Conservation (phyloP, 345 rosid species). For the Populus alba region DNA sequence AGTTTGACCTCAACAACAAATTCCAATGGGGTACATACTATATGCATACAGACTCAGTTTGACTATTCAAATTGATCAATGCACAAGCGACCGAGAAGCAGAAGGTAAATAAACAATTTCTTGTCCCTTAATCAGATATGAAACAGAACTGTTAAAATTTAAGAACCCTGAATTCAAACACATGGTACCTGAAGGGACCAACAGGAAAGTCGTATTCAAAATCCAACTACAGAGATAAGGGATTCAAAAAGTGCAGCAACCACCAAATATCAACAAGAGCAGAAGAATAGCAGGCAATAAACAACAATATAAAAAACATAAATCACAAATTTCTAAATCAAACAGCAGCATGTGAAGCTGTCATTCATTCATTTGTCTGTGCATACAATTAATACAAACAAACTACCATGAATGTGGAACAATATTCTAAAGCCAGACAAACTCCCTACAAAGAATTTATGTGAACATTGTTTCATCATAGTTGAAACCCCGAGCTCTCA, state of each 20-base stretch:
- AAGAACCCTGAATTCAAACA: not conserved
- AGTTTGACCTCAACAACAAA: not conserved
- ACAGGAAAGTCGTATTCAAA: not conserved
- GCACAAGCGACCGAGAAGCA: not conserved
- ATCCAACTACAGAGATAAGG: not conserved
- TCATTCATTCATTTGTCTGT: not conserved
- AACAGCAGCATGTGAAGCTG: not conserved
- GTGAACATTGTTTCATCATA: not conserved
- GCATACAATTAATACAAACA: not conserved
- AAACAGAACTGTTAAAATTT: not conserved
- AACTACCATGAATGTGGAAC: not conserved
- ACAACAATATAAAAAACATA: not conserved
- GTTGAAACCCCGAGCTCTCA: not conserved
- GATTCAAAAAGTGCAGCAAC: not conserved
- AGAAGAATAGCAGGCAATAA: not conserved
- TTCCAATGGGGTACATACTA: not conserved
- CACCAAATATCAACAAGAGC: not conserved
- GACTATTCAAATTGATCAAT: not conserved
- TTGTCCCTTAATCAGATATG: not conserved
- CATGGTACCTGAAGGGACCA: not conserved
- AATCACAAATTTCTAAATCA: not conserved
- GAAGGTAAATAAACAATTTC: not conserved
- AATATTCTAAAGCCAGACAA: not conserved
- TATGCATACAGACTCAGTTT: not conserved
- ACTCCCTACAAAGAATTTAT: not conserved